A percentile compares a stretch with the other conserved stretches of the same genome.
These are phyloP conservation scores for Sporothrix humicola DNA, from an alignment of 2,329 filamentous ascomycete species.

Conservation along the genomic window DNA sequence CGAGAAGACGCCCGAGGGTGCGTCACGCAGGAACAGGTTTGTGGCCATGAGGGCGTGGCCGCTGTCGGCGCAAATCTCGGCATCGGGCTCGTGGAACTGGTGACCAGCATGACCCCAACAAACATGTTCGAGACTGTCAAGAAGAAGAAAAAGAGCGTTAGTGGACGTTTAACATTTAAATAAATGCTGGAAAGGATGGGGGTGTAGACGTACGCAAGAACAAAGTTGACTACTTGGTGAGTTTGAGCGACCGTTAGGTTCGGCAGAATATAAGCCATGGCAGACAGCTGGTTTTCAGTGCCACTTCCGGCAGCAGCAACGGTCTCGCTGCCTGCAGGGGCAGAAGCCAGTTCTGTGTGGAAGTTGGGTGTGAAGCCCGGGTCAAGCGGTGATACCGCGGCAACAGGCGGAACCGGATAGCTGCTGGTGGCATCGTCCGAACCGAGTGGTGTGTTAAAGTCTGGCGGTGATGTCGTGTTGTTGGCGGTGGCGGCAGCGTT, in stretches of 20 bases:
- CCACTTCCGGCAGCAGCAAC: background rate
- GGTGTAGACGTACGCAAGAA: constrained; percentile 53
- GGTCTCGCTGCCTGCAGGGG: background rate
- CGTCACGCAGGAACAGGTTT: constrained; percentile 50
- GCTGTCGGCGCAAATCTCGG: constrained; percentile 38
- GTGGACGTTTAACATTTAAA: too few relatives aligned
- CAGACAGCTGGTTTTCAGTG: background rate
- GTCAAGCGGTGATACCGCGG: constrained; percentile 27
- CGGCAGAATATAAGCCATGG: constrained; percentile 34
- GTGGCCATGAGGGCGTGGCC: constrained; percentile 55
- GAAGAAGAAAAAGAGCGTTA: too few relatives aligned
- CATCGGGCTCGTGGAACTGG: constrained; percentile 39
- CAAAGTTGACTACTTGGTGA: constrained; percentile 58
- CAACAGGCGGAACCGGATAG: background rate
- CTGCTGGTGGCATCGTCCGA: background rate
- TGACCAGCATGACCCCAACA: constrained; percentile 58
- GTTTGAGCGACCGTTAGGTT: constrained; percentile 50
- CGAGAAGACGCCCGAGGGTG: constrained; percentile 46
- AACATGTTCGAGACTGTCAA: constrained; percentile 55
- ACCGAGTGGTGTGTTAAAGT: background rate
- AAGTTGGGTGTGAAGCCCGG: constrained; percentile 28
- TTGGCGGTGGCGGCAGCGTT: background rate
- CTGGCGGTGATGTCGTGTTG: background rate
- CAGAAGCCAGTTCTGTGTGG: constrained; percentile 28
- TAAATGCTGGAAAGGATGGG: too few relatives aligned